Conservation (phyloP, 2,329 filamentous ascomycete species). For the Corinectria fuckeliana region DNA sequence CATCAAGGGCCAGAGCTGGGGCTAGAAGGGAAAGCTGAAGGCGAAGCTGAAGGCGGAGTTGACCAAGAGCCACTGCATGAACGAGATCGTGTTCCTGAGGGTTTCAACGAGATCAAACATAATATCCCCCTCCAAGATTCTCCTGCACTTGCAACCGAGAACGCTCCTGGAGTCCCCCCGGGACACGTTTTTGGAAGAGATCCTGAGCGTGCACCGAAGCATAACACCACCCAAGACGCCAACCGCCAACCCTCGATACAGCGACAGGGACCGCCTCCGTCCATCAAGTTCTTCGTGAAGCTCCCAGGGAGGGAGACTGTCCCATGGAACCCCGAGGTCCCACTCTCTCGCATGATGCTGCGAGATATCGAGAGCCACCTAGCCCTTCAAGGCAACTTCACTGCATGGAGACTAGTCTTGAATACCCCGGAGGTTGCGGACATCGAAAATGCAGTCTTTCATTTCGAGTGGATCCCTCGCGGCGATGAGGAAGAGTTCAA, state of each 20-base stretch:
- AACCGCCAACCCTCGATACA: not conserved
- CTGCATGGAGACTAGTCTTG: not conserved
- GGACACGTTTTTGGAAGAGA: not conserved
- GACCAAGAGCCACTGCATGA: too few species aligned
- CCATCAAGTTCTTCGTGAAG: not conserved
- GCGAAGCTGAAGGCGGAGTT: too few species aligned
- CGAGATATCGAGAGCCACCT: not conserved
- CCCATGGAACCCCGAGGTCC: not conserved
- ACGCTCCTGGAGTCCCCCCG: not conserved
- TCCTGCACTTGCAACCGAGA: not conserved
- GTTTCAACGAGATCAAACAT: too few species aligned
- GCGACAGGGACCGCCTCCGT: not conserved
- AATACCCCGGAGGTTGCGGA: not conserved
- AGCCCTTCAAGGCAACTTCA: not conserved
- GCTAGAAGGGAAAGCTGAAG: not conserved
- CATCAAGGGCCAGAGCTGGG: not conserved
- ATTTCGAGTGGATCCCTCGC: too few species aligned
- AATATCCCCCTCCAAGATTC: too few species aligned
- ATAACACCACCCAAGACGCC: too few species aligned
- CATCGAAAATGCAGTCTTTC: too few species aligned
- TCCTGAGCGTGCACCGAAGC: not conserved
- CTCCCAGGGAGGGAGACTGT: not conserved
- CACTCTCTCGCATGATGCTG: not conserved
- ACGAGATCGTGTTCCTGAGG: too few species aligned
- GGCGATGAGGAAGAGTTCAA: not conserved